Evolutionary conservation across 352 stramenopile genomes (phyloP).

Genomic region (Pelagophyceae sp.): DNA sequence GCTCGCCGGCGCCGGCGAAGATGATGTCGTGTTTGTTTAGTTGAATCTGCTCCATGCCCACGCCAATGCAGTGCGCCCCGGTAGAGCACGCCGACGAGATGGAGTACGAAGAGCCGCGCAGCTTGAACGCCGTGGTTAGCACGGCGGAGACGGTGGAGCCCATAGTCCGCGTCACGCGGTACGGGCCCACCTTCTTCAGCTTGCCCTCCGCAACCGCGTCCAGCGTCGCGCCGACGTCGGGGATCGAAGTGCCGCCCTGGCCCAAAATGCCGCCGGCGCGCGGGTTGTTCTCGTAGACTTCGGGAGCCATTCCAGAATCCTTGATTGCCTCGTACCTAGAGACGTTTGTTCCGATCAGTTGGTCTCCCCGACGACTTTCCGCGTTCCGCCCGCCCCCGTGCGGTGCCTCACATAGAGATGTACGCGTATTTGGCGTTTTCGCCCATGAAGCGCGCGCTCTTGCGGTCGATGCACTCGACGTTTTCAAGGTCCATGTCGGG

Average conservation of each 20-base stretch:
- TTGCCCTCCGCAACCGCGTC: constrained; percentile 45
- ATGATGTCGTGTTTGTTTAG: constrained; percentile 58
- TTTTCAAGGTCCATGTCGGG: constrained; percentile 38
- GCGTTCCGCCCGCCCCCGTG: neutral
- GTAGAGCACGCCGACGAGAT: constrained; percentile 59
- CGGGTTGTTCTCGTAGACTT: constrained; percentile 58
- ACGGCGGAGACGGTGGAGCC: constrained; percentile 57
- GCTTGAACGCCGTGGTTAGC: constrained; percentile 57
- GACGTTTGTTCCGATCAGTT: neutral
- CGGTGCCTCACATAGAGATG: constrained; percentile 53
- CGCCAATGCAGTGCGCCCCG: constrained; percentile 61
- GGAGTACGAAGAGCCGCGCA: constrained; percentile 55
- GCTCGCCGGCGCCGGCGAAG: constrained; percentile 59
- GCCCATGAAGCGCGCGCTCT: constrained; percentile 54
- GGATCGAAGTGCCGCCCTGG: constrained; percentile 58
- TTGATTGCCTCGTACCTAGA: constrained; percentile 17
- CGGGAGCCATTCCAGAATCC: constrained; percentile 40
- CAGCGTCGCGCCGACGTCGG: constrained; percentile 60
- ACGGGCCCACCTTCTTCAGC: constrained; percentile 58
- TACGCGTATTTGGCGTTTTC: constrained; percentile 62
- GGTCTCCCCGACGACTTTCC: neutral
- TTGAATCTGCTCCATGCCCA: constrained; percentile 60
- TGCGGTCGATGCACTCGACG: constrained; percentile 53
- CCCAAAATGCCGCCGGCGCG: constrained; percentile 56
- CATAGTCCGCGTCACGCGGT: constrained; percentile 61